Evolutionary conservation across 2,329 filamentous ascomycete genomes (phyloP).

Genomic region (Sphaerostilbella broomeana): DNA sequence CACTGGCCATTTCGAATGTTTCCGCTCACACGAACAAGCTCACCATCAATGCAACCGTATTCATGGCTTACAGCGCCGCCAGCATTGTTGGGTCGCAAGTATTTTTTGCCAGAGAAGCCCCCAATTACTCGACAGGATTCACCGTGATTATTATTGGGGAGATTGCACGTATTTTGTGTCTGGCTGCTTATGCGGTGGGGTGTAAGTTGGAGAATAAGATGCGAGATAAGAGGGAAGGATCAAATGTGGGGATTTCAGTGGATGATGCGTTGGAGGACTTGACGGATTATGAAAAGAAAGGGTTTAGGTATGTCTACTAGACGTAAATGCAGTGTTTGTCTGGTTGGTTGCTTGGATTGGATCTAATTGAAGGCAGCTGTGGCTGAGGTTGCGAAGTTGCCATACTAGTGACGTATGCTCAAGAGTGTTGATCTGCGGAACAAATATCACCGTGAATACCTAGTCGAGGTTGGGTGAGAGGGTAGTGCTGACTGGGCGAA

Average conservation of each 20-base stretch:
- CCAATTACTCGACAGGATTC: constrained; percentile 56
- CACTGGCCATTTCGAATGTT: constrained; percentile 21
- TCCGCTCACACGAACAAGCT: constrained; percentile 20
- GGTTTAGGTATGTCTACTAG: constrained; percentile 46
- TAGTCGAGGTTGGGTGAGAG: too few relatives aligned
- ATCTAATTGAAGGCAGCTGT: too few relatives aligned
- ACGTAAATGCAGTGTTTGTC: too few relatives aligned
- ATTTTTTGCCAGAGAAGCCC: constrained; percentile 50
- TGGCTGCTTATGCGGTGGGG: constrained; percentile 41
- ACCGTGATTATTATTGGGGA: constrained; percentile 50
- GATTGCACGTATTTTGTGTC: neutral
- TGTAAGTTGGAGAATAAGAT: constrained; percentile 45
- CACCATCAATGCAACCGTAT: constrained; percentile 21
- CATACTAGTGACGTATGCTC: too few relatives aligned
- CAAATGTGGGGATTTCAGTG: constrained; percentile 6
- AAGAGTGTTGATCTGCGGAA: too few relatives aligned
- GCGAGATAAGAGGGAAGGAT: constrained; percentile 33
- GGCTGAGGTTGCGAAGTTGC: too few relatives aligned
- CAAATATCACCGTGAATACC: too few relatives aligned
- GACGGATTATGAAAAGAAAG: constrained; percentile 49
- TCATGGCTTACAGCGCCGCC: constrained; percentile 53
- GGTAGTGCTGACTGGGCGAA: too few relatives aligned
- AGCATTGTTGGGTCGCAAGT: constrained; percentile 57
- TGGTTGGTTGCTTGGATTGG: too few relatives aligned
- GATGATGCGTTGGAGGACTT: constrained; percentile 31